Evolutionary conservation across 2,329 filamentous ascomycete species (phyloP), one percentile per base, ranked within the genome.

Genomic region (Coniochaeta sp.): DNA sequence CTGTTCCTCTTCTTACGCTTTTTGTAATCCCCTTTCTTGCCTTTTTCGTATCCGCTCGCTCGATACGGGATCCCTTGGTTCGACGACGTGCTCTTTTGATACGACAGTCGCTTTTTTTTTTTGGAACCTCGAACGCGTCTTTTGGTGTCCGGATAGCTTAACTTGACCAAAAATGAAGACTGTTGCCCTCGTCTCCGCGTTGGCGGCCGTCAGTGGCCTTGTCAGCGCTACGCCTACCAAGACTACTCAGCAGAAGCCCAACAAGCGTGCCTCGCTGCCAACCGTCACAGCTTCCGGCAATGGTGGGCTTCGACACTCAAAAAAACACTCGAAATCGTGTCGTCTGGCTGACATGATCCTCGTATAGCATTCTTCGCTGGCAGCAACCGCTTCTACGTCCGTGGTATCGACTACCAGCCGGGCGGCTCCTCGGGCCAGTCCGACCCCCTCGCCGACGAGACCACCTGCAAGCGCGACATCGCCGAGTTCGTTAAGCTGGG

Each of bases 401-500:
- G 83, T 30, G 83, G 83, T 63, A 79, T 86, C 55, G 83, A 85
- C 73, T 86, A 86, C 73, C 83, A 86, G 71, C 83, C 83, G n/a
- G 83, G 82, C 62, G 83, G 83, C 64, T 81, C 82, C 30, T 79
- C 82, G 2, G 73, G 73, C 62, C 77, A 79, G 66, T 58, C 67
- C n/a, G 92, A 96, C 71, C 91, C 92, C 62, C 87, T 96, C 58
- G 87, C 90, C 63, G 87, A 96, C 68, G 71, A 78, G 26, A 74
- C 74, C 3, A 76, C 81, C 69, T 96, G 93, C 84, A 82, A 84
- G 73, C 89, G 92, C 65, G 91, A 96, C 71, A 89, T 96, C 67
- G 76, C 78, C 58, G 81, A 91, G 72, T 96, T 96, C 85, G 84
- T 90, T 79, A 84, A 91, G 66, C 81, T 97, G 57, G 91, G 92